A percentile compares a stretch with the other conserved stretches of the same genome.
These are phyloP conservation scores for Dillenia suffruticosa DNA, from an alignment of 164 flowering plant genomes.

Conservation along the genomic window DNA sequence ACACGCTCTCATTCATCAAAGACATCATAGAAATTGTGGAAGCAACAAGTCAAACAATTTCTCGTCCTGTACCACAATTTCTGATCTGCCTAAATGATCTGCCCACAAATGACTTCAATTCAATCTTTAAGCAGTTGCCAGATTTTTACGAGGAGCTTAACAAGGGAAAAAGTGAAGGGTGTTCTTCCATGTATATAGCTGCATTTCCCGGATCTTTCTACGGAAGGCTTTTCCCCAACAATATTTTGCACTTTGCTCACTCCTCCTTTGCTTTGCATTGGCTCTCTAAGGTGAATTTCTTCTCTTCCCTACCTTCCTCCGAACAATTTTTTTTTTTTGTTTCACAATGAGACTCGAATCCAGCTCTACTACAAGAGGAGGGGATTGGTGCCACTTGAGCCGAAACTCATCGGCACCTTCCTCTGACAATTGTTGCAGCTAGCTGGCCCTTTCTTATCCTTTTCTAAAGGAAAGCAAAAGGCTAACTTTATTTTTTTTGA, in stretches of 20 bases:
- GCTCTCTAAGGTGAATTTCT: constrained; percentile 57
- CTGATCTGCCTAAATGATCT: constrained; percentile 73
- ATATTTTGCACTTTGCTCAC: constrained; percentile 58
- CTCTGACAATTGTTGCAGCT: too few relatives aligned
- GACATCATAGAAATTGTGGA: constrained; percentile 45
- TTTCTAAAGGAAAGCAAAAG: not conserved
- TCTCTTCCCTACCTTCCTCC: not conserved
- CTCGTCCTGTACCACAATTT: constrained; percentile 39
- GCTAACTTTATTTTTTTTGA: too few relatives aligned
- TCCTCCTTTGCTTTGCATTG: constrained; percentile 75
- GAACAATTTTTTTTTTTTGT: too few relatives aligned
- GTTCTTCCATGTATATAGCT: constrained; percentile 44
- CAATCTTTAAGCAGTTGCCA: constrained; percentile 22
- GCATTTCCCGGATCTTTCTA: constrained; percentile 78
- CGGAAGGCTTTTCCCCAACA: constrained; percentile 59
- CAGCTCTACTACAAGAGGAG: too few relatives aligned
- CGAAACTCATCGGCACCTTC: too few relatives aligned
- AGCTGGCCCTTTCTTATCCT: not conserved
- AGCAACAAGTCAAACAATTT: constrained; percentile 13
- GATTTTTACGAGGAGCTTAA: constrained; percentile 36
- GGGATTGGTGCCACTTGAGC: too few relatives aligned
- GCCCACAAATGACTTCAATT: constrained; percentile 84
- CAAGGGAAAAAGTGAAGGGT: constrained; percentile 12
- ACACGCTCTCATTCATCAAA: constrained; percentile 49
- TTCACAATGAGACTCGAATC: too few relatives aligned